Percentiles rank a stretch among this genome's conserved stretches.
Evolutionary conservation across 305 asterid species (phyloP).

Genomic region (Andrographis paniculata): DNA sequence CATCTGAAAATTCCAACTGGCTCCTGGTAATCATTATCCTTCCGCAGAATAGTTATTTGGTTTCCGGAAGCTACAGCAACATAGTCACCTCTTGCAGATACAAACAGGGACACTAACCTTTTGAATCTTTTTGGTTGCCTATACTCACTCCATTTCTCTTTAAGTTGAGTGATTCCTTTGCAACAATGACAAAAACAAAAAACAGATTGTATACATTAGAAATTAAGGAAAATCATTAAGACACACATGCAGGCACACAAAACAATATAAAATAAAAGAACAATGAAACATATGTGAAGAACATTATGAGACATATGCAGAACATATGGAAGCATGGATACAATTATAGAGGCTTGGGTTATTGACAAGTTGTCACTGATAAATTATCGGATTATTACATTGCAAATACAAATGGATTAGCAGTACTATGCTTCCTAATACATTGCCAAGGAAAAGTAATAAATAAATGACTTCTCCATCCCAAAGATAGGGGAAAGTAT

Average conservation of each 20-base stretch:
- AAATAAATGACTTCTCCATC: too few species aligned
- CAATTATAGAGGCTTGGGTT: too few species aligned
- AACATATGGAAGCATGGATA: too few species aligned
- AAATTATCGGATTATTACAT: too few species aligned
- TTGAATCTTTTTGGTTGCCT: conserved; percentile 42
- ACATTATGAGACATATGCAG: too few species aligned
- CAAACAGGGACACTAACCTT: conserved; percentile 59
- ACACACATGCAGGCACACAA: background rate
- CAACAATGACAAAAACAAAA: conserved; percentile 12
- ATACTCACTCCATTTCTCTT: conserved; percentile 69
- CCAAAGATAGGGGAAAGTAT: too few species aligned
- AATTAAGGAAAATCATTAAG: background rate
- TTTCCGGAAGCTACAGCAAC: conserved; percentile 85
- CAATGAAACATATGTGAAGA: background rate
- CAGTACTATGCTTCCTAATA: too few species aligned
- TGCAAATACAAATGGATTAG: too few species aligned
- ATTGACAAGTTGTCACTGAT: too few species aligned
- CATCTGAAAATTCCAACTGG: conserved; percentile 72
- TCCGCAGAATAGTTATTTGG: conserved; percentile 64
- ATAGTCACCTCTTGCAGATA: conserved; percentile 67
- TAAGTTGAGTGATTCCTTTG: conserved; percentile 62
- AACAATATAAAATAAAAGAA: conserved; percentile 4
- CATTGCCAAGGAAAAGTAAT: too few species aligned
- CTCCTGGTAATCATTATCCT: conserved; percentile 76
- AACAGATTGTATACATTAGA: conserved; percentile 18